A percentile compares a stretch with the other conserved stretches of the same genome.
Evolutionary conservation across 805 yeast genomes (phyloP).

Genomic region (Debaryomyces castellii): DNA sequence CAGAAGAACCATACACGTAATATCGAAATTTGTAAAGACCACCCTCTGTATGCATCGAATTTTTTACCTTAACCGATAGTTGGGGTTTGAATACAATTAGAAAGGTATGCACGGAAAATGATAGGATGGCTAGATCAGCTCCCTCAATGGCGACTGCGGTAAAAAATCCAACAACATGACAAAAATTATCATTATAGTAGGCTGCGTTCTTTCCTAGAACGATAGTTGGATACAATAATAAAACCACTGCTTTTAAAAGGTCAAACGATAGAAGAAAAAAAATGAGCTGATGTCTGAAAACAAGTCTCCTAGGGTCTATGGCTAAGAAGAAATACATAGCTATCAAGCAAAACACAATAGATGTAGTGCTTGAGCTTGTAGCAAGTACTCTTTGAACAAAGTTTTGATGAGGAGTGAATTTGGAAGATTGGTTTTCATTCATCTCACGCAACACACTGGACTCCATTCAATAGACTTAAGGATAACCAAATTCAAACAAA

Average conservation of each 20-base stretch:
- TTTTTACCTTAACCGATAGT: slow-evolving; percentile 39
- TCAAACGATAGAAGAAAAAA: slow-evolving; percentile 69
- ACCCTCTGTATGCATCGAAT: slow-evolving; percentile 54
- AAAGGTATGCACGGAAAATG: slow-evolving; percentile 82
- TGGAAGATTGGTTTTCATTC: slow-evolving; percentile 21
- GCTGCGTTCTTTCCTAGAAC: slow-evolving; percentile 43
- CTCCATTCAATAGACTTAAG: background rate
- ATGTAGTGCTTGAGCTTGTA: slow-evolving; percentile 35
- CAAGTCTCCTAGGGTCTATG: slow-evolving; percentile 60
- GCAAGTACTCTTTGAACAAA: slow-evolving; percentile 37
- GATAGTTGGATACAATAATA: slow-evolving; percentile 67
- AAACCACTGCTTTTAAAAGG: slow-evolving; percentile 66
- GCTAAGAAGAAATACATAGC: slow-evolving; percentile 61
- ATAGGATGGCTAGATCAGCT: slow-evolving; percentile 78
- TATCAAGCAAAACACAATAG: slow-evolving; percentile 48
- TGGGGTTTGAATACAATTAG: slow-evolving; percentile 67
- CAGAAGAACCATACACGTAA: slow-evolving; percentile 56
- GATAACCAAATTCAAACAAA: background rate
- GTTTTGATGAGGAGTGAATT: slow-evolving; percentile 27
- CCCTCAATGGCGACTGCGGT: slow-evolving; percentile 82
- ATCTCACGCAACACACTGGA: background rate
- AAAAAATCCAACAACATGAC: slow-evolving; percentile 74
- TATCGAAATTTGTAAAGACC: slow-evolving; percentile 65
- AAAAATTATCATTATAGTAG: slow-evolving; percentile 50
- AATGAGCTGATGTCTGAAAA: slow-evolving; percentile 72